Evolutionary conservation across 2,329 filamentous ascomycete species (phyloP), one percentile per base, ranked within the genome.

Genomic region (Colletotrichum simmondsii): DNA sequence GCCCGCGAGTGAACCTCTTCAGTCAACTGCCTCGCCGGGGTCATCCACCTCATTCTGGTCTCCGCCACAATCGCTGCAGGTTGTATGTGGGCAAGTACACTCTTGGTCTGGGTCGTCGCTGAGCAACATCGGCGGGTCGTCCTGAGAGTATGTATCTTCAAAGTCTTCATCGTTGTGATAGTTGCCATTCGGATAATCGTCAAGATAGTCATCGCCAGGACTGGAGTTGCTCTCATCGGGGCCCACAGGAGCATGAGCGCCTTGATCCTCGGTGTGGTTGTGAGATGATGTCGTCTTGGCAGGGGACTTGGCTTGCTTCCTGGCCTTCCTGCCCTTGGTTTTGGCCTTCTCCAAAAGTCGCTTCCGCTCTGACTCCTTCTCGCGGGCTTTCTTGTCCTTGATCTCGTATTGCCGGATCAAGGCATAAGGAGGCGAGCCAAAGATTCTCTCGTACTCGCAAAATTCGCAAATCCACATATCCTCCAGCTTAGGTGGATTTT

Each of bases 381-480:
- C 94, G 61, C 95, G 92, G 80, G 94, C 92, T 73, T 93, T 93
- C 46, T 95, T 92, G 79, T 98, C 97, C 81, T 98, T 98, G 80
- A 96, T 94, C 83, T 99, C 97, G 80, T 98, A 99, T 74, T 95
- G 92, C 53, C 94, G 91, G 75, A 98, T 97, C 67, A 99, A 85
- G 62, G 95, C 95, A 77, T 91, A 89, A 0, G 97, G 97, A 2
- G 94, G 94, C 65, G 89, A 89, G n/a, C 96, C 96, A 80, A 98
- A 98, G 62, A 99, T 98, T 65, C 91, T 91, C 83, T 98, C 96
- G 80, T 98, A 99, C 82, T 99, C 97, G 85, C 97, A 99, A 81
- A 98, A 98, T 79, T 98, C 94, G 83, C 97, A 99, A 59, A 98
- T 95, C 94, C 95, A 98, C 63, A 95, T 89, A 74, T 98, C 94